Evolutionary conservation across 495 filamentous ascomycete species (phyloP).

Genomic region (Ramalina peruviana): DNA sequence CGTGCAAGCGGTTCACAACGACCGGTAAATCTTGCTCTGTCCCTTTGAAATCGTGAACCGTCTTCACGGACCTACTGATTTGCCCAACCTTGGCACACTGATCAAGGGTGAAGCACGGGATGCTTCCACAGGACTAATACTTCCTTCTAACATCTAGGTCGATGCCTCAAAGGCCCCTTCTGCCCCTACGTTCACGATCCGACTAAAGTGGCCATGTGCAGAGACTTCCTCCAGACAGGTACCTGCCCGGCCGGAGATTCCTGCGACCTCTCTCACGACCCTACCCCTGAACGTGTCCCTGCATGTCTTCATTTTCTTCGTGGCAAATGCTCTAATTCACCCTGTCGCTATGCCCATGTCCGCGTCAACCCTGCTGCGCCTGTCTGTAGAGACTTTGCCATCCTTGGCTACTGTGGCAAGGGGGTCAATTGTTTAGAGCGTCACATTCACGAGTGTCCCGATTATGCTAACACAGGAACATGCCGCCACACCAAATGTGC

Average conservation of each 20-base stretch:
- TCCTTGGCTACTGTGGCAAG: conserved; percentile 80
- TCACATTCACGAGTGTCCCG: conserved; percentile 83
- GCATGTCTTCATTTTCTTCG: conserved; percentile 81
- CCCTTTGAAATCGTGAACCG: not conserved
- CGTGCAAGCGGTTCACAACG: conserved; percentile 79
- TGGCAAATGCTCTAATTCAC: conserved; percentile 76
- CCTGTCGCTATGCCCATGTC: conserved; percentile 84
- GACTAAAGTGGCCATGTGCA: conserved; percentile 83
- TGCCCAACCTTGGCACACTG: not conserved
- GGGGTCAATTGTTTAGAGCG: conserved; percentile 66
- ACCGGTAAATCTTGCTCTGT: conserved; percentile 54
- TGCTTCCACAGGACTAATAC: conserved; percentile 18
- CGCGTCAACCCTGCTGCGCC: conserved; percentile 66
- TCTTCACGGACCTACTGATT: not conserved
- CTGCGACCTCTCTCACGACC: conserved; percentile 89
- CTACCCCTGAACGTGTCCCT: conserved; percentile 72
- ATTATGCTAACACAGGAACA: conserved; percentile 79
- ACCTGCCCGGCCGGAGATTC: conserved; percentile 63
- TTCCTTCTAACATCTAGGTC: conserved; percentile 40
- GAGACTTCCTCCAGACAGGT: conserved; percentile 66
- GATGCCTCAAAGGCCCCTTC: conserved; percentile 61
- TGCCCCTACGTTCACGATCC: conserved; percentile 81
- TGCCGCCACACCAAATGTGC: conserved; percentile 77
- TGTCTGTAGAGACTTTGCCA: conserved; percentile 75
- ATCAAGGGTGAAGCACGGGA: too few relatives aligned